These are phyloP conservation scores for Leptodermis oblonga DNA, from an alignment of 257 asterid species.

Conservation along the genomic window DNA sequence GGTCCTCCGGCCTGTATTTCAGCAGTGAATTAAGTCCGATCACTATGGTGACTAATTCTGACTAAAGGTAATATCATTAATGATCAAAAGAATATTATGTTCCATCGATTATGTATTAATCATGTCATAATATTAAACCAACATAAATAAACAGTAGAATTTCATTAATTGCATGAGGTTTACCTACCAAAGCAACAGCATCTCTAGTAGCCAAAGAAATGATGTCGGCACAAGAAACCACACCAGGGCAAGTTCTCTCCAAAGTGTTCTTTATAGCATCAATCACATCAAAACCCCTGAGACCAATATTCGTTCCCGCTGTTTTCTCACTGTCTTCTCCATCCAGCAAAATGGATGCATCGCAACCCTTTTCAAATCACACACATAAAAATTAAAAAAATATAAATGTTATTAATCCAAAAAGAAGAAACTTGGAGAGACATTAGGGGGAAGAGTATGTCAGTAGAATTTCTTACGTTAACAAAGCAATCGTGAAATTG, in stretches of 20 bases:
- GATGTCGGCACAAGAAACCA: slow-evolving; percentile 37
- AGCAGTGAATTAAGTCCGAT: neutral
- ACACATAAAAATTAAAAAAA: neutral
- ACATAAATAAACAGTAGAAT: too few species aligned
- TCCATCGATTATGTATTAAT: too few species aligned
- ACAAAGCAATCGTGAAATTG: slow-evolving; percentile 40
- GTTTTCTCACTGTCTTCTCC: slow-evolving; percentile 26
- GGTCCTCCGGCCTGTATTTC: slow-evolving; percentile 17
- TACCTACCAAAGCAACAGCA: slow-evolving; percentile 17
- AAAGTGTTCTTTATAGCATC: slow-evolving; percentile 22
- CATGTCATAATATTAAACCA: too few species aligned
- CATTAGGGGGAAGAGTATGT: too few species aligned
- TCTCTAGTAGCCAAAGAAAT: slow-evolving; percentile 29
- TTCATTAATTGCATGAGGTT: too few species aligned
- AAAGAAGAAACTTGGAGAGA: too few species aligned
- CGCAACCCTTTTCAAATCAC: slow-evolving; percentile 22
- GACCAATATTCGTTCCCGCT: slow-evolving; percentile 17
- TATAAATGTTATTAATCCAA: neutral
- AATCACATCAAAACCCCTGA: slow-evolving; percentile 26
- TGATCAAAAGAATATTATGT: too few species aligned
- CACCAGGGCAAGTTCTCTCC: slow-evolving; percentile 28
- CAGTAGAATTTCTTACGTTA: slow-evolving; percentile 13
- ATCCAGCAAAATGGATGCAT: slow-evolving; percentile 30
- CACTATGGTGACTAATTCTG: too few species aligned
- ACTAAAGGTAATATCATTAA: too few species aligned